Conservation (phyloP, 2,329 filamentous ascomycete genomes). For the Conoideocrella luteorostrata region DNA sequence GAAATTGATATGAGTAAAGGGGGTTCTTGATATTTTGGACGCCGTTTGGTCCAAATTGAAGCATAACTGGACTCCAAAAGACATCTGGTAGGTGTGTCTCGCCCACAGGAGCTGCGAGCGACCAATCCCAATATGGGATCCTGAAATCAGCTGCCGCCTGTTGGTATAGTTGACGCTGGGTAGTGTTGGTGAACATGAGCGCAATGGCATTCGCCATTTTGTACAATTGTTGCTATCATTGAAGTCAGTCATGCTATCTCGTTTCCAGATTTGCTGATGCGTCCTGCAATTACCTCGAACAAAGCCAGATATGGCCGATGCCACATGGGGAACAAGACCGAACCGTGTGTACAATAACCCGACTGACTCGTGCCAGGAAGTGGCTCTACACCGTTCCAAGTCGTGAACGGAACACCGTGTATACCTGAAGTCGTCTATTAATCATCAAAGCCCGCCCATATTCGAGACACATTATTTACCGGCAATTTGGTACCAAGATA, state of each 20-base stretch:
- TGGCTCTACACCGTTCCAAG: conserved; percentile 47
- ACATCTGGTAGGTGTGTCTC: conserved; percentile 39
- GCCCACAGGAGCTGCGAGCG: conserved; percentile 39
- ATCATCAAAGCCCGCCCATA: background rate
- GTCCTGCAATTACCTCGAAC: conserved; percentile 40
- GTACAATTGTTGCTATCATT: conserved; percentile 29
- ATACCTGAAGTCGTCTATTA: conserved; percentile 48
- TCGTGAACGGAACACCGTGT: conserved; percentile 64
- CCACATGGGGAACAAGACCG: conserved; percentile 73
- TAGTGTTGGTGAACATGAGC: conserved; percentile 38
- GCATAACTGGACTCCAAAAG: conserved; percentile 42
- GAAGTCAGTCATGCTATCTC: conserved; percentile 11
- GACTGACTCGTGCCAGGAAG: conserved; percentile 44
- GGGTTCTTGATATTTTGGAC: conserved; percentile 53
- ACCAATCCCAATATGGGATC: conserved; percentile 57
- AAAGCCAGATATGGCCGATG: conserved; percentile 71
- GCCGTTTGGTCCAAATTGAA: conserved; percentile 50
- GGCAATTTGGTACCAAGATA: conserved; percentile 74
- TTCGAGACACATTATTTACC: conserved; percentile 40
- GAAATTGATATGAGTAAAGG: conserved; percentile 54
- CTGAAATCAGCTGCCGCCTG: conserved; percentile 45
- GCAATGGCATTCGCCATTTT: conserved; percentile 37
- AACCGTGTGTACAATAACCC: conserved; percentile 74
- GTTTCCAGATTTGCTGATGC: background rate
- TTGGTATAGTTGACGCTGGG: conserved; percentile 42